These are phyloP conservation scores for Phyllosticta citrichinensis DNA, from an alignment of 2,329 filamentous ascomycete genomes.

Conservation along the genomic window DNA sequence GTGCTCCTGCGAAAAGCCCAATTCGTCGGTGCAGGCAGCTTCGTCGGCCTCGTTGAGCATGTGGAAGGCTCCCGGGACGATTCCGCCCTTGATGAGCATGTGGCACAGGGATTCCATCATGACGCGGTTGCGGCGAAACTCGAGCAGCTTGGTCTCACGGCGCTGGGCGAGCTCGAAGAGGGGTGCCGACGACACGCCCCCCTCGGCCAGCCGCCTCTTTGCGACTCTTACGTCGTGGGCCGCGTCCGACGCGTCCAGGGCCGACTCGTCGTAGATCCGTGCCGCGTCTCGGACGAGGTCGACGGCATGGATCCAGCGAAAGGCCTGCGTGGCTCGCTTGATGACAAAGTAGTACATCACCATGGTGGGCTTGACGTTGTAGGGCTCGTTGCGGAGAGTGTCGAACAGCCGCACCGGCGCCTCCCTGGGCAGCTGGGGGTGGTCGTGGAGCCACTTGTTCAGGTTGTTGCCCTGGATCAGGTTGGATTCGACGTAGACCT, in stretches of 20 bases:
- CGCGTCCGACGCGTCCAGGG: not conserved
- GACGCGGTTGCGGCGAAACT: not conserved
- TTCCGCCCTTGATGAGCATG: not conserved
- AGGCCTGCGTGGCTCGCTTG: not conserved
- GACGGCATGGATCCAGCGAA: not conserved
- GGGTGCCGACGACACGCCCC: not conserved
- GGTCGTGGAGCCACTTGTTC: conserved; percentile 22
- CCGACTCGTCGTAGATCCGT: not conserved
- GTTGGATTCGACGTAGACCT: conserved; percentile 50
- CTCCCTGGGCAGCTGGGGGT: conserved; percentile 27
- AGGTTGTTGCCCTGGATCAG: conserved; percentile 6
- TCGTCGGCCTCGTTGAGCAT: not conserved
- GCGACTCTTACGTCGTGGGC: not conserved
- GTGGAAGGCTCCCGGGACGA: not conserved
- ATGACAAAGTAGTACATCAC: conserved; percentile 40
- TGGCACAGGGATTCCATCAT: not conserved
- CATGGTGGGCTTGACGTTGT: conserved; percentile 47
- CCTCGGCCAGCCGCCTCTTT: not conserved
- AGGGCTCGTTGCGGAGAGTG: conserved; percentile 49
- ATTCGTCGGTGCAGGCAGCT: not conserved
- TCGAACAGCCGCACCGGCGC: conserved; percentile 48
- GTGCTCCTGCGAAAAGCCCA: not conserved
- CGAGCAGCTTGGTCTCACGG: not conserved
- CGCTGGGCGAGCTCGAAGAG: not conserved
- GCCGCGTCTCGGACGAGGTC: not conserved